Percentiles rank a stretch among this genome's conserved stretches.
Evolutionary conservation across 1,284 basidiomycete species (phyloP).

Genomic region (Austroboletus novae-zelandiae): DNA sequence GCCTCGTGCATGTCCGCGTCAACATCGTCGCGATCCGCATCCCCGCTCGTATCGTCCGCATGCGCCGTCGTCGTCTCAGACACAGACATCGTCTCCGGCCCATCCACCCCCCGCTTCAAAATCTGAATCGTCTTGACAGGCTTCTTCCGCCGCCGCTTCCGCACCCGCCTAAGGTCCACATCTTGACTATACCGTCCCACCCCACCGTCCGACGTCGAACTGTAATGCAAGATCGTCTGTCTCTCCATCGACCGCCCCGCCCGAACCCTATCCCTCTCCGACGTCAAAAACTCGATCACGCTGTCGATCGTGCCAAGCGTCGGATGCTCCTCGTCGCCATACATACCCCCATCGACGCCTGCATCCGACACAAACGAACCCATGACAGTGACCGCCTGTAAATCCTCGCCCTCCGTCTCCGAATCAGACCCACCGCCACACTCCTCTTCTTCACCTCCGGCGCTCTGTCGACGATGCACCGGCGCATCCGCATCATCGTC

Average conservation of each 20-base stretch:
- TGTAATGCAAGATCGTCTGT: constrained; percentile 20
- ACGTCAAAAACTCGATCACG: constrained; percentile 33
- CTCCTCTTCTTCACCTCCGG: not conserved
- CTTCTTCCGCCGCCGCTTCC: constrained; percentile 51
- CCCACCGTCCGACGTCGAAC: constrained; percentile 41
- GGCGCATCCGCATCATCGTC: constrained; percentile 9
- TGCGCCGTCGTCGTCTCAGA: constrained; percentile 21
- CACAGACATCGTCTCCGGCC: constrained; percentile 25
- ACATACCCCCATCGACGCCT: not conserved
- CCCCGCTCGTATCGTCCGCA: constrained; percentile 24
- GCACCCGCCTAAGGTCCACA: constrained; percentile 37
- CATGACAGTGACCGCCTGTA: constrained; percentile 21
- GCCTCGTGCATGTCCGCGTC: constrained; percentile 12
- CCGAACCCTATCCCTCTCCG: constrained; percentile 32
- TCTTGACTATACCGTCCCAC: constrained; percentile 28
- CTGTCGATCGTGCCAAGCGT: constrained; percentile 34
- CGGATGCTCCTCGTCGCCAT: constrained; percentile 28
- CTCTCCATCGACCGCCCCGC: constrained; percentile 23
- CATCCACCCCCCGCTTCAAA: constrained; percentile 20
- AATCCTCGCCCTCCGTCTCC: constrained; percentile 35
- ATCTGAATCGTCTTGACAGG: constrained; percentile 27
- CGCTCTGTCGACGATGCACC: not conserved
- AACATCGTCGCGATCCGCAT: constrained; percentile 27
- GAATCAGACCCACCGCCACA: constrained; percentile 22
- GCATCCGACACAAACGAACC: constrained; percentile 23